Evolutionary conservation across 2,329 filamentous ascomycete species (phyloP), one percentile per base, ranked within the genome.

Genomic region (Colletotrichum brevisporum): DNA sequence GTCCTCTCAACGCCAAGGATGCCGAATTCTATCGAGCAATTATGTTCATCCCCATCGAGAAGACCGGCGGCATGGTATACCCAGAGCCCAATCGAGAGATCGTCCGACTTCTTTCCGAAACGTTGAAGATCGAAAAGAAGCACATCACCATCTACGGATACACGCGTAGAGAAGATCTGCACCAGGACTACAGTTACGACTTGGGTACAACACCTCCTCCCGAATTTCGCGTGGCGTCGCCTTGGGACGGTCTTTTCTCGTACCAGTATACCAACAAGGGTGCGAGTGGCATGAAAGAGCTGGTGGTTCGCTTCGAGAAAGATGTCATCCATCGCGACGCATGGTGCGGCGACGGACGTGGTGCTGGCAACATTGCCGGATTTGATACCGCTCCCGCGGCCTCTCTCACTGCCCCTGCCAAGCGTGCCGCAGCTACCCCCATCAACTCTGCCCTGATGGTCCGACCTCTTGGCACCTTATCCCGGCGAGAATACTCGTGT

Each of bases 271-370:
- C 63, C 1, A 67, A 67, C 18, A 61, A 48, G 6, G 63, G 55
- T 4, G n/a, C 9, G 2, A 62, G 59, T 5, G 57, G 67, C 6
- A 45, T 59, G 16, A 64, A 36, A 16, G 58, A 57, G 24, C 59
- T 73, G 12, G 41, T 63, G 4, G 55, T 72, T 13, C 64, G 69
- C 18, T 71, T 62, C 39, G 55, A 72, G 48, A 60, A 65, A 26
- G 43, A 71, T 24, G 16, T 65, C 9, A 56, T 75, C 71, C 86
- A 84, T 10, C 39, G 59, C 0, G 53, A 59, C 13, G 48, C 24
- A 1, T 73, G 72, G 72, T 73, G 72, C 15, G 45, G 57, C 3
- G 61, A 50, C 10, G 58, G 52, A 43, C 61, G 31, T 5, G n/a
- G 18, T 4, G 24, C 59, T 0, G 39, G 36, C n/a, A 12, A 5